Percentiles rank a stretch among this genome's conserved stretches.
phyloP scores from a whole-genome alignment of 345 rosid species.

The Hypericum perforatum region DNA sequence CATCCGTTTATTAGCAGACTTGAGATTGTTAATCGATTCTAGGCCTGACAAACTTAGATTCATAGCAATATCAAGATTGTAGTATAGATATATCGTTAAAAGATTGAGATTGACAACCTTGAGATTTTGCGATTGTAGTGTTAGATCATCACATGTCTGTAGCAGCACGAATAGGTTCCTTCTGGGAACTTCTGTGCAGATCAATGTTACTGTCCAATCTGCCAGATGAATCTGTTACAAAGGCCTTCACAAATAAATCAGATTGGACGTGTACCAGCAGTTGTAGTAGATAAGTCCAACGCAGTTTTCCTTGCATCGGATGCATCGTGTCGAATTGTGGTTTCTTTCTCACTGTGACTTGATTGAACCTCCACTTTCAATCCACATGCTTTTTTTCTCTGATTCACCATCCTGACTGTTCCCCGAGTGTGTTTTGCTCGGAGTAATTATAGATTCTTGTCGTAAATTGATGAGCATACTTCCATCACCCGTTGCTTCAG shows the following conservation, averaged over 20 bases:
- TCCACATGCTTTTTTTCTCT: slow-evolving; percentile 8
- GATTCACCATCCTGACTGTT: slow-evolving; percentile 6
- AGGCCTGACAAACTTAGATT: no score
- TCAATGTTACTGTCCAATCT: slow-evolving; percentile 11
- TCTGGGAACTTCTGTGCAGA: slow-evolving; percentile 9
- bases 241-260: neutral
- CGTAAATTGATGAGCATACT: slow-evolving; percentile 3
- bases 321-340: slow-evolving; percentile 2
- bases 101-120: no score
- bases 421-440: slow-evolving; percentile 9
- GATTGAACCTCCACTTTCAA: slow-evolving; percentile 13
- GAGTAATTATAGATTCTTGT: slow-evolving; percentile 4
- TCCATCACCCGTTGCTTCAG: slow-evolving; percentile 6
- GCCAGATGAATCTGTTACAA: slow-evolving; percentile 19
- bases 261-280: slow-evolving; percentile 21
- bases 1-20: no score
- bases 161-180: slow-evolving; percentile 11
- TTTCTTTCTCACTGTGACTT: slow-evolving; percentile 13
- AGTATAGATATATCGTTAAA: no score
- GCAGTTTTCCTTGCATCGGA: slow-evolving; percentile 7
- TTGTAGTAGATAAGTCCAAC: slow-evolving; percentile 23
- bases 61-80: no score
- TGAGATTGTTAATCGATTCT: no score
- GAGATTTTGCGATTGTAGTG: no score
- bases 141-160: no score